phyloP scores from a whole-genome alignment of 352 stramenopile species.

The Phytophthora syringae region DNA sequence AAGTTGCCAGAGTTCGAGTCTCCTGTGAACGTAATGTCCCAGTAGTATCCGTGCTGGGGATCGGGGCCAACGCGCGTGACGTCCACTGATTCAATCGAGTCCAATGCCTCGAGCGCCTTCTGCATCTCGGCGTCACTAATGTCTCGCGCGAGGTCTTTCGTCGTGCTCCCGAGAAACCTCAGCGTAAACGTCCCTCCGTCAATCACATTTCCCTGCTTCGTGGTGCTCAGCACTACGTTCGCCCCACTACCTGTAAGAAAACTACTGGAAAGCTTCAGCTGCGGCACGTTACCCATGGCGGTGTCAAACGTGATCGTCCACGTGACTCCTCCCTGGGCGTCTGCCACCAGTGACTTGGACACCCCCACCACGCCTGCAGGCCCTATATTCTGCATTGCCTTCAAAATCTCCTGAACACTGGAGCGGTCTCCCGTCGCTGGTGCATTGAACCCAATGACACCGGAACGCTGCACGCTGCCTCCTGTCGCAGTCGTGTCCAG shows the following conservation, averaged over 20 bases:
- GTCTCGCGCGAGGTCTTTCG: constrained; percentile 84
- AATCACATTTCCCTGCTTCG: constrained; percentile 70
- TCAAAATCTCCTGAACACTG: constrained; percentile 73
- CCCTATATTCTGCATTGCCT: constrained; percentile 83
- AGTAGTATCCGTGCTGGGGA: constrained; percentile 70
- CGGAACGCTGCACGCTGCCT: constrained; percentile 91
- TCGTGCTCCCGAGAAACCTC: constrained; percentile 88
- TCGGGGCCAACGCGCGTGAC: constrained; percentile 64
- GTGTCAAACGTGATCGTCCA: constrained; percentile 92
- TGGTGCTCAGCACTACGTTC: constrained; percentile 72
- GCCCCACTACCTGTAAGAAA: constrained; percentile 77
- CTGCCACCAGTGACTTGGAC: constrained; percentile 57
- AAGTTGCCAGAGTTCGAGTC: constrained; percentile 69
- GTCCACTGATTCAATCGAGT: constrained; percentile 64
- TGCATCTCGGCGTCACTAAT: constrained; percentile 76
- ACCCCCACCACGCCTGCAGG: constrained; percentile 62
- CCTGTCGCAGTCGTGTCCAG: constrained; percentile 89
- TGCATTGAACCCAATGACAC: constrained; percentile 91
- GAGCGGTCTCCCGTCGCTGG: constrained; percentile 53
- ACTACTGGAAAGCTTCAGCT: constrained; percentile 65
- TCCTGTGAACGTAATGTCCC: constrained; percentile 83
- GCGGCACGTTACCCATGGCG: constrained; percentile 67
- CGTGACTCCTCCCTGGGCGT: constrained; percentile 90
- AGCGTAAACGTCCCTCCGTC: constrained; percentile 92
- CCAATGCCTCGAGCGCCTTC: constrained; percentile 59